phyloP scores from a whole-genome alignment of 768 basidiomycete genomes.

The Pulveroboletus sp. region DNA sequence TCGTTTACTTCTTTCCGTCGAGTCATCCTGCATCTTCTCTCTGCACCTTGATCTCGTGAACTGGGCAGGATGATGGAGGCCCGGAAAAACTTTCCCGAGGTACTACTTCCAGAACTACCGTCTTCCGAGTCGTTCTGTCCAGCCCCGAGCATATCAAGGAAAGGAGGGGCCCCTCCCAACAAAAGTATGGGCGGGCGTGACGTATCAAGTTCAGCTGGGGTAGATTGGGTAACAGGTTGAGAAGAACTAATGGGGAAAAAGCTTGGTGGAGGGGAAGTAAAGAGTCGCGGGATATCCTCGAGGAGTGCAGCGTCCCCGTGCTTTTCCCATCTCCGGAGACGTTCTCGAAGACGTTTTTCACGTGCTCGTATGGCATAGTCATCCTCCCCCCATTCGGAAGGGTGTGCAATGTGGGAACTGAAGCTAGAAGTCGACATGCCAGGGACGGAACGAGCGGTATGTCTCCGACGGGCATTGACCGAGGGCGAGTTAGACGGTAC shows the following conservation, averaged over 20 bases:
- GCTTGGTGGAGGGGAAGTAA: conserved; percentile 24
- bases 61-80: conserved; percentile 68
- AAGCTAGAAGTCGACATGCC: conserved; percentile 33
- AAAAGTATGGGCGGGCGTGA: conserved; percentile 24
- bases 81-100: conserved; percentile 53
- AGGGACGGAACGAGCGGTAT: conserved; percentile 18
- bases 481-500: not conserved
- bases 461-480: conserved; percentile 9
- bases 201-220: conserved; percentile 27
- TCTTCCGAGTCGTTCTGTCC: conserved; percentile 19
- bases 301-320: conserved; percentile 51
- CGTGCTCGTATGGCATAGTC: conserved; percentile 62
- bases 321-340: conserved; percentile 73
- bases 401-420: conserved; percentile 22
- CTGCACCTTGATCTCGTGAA: conserved; percentile 50
- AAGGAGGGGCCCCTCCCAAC: conserved; percentile 22
- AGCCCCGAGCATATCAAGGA: conserved; percentile 24
- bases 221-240: conserved; percentile 21
- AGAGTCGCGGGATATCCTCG: conserved; percentile 61
- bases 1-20: conserved; percentile 78
- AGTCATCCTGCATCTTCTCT: conserved; percentile 54
- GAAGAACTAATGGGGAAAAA: conserved; percentile 8
- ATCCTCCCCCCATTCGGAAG: conserved; percentile 62
- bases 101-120: conserved; percentile 6
- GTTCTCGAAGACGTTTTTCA: conserved; percentile 68